Evolutionary conservation across 2,329 filamentous ascomycete genomes (phyloP).

Genomic region (Fusarium pseudoanthophilum): DNA sequence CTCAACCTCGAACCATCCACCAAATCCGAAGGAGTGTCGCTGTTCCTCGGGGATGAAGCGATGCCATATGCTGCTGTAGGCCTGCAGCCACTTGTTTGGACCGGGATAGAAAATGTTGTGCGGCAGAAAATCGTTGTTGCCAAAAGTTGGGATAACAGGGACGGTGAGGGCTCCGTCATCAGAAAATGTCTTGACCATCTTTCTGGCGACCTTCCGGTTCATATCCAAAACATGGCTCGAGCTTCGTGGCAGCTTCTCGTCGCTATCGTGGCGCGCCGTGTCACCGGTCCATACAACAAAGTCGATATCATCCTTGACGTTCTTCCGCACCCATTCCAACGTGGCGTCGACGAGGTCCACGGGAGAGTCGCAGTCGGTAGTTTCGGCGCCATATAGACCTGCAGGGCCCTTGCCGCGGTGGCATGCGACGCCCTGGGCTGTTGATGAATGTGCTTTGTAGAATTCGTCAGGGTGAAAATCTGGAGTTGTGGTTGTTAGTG

Average conservation of each 20-base stretch:
- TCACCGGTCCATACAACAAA: conserved; percentile 96
- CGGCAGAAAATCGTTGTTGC: conserved; percentile 97
- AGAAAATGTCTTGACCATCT: conserved; percentile 81
- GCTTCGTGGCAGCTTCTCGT: conserved; percentile 81
- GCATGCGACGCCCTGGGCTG: conserved; percentile 75
- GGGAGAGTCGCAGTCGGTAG: conserved; percentile 89
- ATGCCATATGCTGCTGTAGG: conserved; percentile 82
- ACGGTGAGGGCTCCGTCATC: conserved; percentile 69
- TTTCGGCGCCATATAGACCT: conserved; percentile 85
- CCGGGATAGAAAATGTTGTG: conserved; percentile 92
- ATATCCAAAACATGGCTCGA: conserved; percentile 79
- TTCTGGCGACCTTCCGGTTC: conserved; percentile 79
- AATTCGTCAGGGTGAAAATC: conserved; percentile 93
- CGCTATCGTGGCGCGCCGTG: conserved; percentile 88
- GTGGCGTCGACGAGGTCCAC: conserved; percentile 85
- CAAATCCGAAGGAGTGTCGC: conserved; percentile 88
- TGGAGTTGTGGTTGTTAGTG: conserved; percentile 52
- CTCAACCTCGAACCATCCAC: conserved; percentile 95
- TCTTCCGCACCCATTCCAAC: conserved; percentile 84
- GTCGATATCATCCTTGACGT: conserved; percentile 82
- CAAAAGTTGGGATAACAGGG: conserved; percentile 88
- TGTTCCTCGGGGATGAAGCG: conserved; percentile 93
- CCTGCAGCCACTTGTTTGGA: conserved; percentile 86
- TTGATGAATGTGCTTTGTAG: conserved; percentile 83
- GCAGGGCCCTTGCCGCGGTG: conserved; percentile 82